These are phyloP conservation scores for Didymella glomerata DNA, from an alignment of 2,329 filamentous ascomycete genomes.

Conservation along the genomic window DNA sequence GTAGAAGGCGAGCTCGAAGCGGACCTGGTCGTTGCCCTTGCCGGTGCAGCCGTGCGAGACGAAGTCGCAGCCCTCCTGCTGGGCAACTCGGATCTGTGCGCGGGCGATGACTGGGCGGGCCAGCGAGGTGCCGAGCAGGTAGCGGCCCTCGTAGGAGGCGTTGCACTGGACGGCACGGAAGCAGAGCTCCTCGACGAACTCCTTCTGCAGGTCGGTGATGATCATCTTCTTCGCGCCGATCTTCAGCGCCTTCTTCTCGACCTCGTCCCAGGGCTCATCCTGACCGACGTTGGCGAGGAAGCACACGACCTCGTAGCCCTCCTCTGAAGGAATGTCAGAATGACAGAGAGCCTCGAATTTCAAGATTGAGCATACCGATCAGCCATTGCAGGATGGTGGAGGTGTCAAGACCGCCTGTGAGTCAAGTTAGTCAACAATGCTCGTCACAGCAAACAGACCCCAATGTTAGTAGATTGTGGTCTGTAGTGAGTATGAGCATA, in stretches of 20 bases:
- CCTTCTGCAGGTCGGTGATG: constrained; percentile 71
- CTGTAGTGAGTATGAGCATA: constrained; percentile 24
- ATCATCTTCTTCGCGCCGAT: constrained; percentile 73
- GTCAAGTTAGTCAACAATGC: constrained; percentile 34
- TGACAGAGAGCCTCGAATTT: neutral
- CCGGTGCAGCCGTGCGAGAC: constrained; percentile 59
- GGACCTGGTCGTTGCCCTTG: constrained; percentile 69
- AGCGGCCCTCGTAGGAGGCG: constrained; percentile 64
- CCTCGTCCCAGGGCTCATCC: constrained; percentile 62
- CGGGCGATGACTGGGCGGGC: constrained; percentile 76
- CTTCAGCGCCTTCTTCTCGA: constrained; percentile 74
- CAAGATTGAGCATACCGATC: constrained; percentile 36
- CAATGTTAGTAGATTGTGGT: constrained; percentile 1
- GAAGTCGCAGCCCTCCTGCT: constrained; percentile 66
- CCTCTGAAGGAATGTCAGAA: constrained; percentile 47
- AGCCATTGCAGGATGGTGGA: constrained; percentile 57
- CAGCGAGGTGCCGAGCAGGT: constrained; percentile 65
- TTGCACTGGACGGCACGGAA: constrained; percentile 81
- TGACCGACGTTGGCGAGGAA: constrained; percentile 68
- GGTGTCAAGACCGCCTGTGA: constrained; percentile 65
- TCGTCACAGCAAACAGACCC: constrained; percentile 3
- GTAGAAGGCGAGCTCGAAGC: constrained; percentile 71
- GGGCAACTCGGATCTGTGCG: constrained; percentile 69
- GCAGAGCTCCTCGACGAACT: constrained; percentile 83
- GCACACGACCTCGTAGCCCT: constrained; percentile 70